phyloP scores from a whole-genome alignment of 345 rosid species.

The Eucalyptus viminalis region DNA sequence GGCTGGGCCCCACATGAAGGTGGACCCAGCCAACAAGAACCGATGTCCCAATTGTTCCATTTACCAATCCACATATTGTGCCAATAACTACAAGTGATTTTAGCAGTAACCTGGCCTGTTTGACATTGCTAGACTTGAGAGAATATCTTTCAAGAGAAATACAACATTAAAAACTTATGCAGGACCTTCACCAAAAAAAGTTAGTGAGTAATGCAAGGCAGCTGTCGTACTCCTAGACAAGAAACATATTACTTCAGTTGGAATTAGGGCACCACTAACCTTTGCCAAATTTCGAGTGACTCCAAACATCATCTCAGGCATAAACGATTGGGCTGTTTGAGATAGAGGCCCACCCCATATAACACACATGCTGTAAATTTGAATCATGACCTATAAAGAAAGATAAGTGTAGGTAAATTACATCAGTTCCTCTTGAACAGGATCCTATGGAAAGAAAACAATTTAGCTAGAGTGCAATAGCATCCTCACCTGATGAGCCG shows the following conservation, averaged over 20 bases:
- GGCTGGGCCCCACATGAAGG: too few species aligned
- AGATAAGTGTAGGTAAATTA: neutral
- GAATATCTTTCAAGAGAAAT: neutral
- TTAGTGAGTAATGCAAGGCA: neutral
- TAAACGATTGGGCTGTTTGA: conserved; percentile 90
- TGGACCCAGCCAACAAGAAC: too few species aligned
- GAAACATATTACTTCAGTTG: neutral
- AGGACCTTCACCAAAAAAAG: too few species aligned
- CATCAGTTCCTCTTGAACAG: neutral
- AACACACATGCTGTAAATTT: conserved; percentile 45
- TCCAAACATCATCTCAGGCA: conserved; percentile 83
- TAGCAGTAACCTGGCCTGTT: conserved; percentile 12
- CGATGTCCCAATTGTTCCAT: conserved; percentile 47
- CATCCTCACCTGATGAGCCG: conserved; percentile 38
- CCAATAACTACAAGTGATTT: conserved; percentile 72
- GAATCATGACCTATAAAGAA: conserved; percentile 28
- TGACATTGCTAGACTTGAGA: neutral
- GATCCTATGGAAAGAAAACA: neutral
- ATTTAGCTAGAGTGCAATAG: neutral
- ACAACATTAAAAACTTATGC: too few species aligned
- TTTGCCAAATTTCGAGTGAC: conserved; percentile 45
- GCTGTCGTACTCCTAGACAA: neutral
- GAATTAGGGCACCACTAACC: conserved; percentile 8
- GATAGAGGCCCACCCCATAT: conserved; percentile 90
- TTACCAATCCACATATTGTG: conserved; percentile 38